Evolutionary conservation across 345 rosid genomes (phyloP), one percentile per base, ranked within the genome.

Genomic region (Garcia nutans): DNA sequence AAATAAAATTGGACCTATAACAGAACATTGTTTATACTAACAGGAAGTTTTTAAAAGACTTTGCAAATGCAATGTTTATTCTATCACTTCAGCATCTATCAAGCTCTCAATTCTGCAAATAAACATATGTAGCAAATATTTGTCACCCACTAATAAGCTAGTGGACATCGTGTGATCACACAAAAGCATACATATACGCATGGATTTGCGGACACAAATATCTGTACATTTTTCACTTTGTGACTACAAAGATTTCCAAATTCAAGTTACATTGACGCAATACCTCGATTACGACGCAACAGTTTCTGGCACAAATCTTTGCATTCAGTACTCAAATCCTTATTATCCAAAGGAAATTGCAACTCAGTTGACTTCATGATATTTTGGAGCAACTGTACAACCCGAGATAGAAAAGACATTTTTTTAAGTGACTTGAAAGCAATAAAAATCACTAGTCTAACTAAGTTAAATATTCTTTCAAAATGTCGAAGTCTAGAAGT

Each of bases 201-300:
- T 19, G 37, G n/a, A 23, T 19, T 16, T 16, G 41, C 19, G 23
- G 1, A 10, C 19, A 31, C 52, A 57, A 24, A 23, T 31, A 44
- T 16, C 23, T 6, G 23, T 13, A 52, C 0, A 33, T 44, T 67
- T 44, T 65, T 71, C 45, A 69, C 59, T 37, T 31, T 58, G 69
- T n/a, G 54, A 72, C 33, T 45, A 58, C 23, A 65, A 62, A 73
- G 55, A 71, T 67, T 69, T 57, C 74, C 24, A 68, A 61, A 31
- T 37, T 45, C 75, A 71, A 68, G 57, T 57, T 62, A 64, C 50
- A 76, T 24, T 24, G 64, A 45, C 52, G 45, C 17, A 66, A 86
- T 84, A 96, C 99, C 99, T 84, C 98, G 99, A 85, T 93, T 86
- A 64, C 90, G 88, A 15, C 98, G 92, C 69, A 96, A 80, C 88